phyloP scores from a whole-genome alignment of 1,284 basidiomycete species.

The Puccinia hordei region DNA sequence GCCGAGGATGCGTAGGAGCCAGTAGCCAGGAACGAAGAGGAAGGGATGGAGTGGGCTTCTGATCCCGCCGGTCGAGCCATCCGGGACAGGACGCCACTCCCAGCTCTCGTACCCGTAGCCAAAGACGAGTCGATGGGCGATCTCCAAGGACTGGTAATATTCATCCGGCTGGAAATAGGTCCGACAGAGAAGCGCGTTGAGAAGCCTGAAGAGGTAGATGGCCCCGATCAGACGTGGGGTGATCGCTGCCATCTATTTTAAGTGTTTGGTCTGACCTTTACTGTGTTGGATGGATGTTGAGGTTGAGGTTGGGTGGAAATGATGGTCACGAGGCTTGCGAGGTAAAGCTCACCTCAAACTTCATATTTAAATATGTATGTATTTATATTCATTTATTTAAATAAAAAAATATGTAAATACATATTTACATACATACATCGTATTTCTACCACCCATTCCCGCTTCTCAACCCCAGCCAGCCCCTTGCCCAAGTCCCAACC shows the following conservation, averaged over 20 bases:
- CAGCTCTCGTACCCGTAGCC: slow-evolving; percentile 90
- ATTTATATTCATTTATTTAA: no score
- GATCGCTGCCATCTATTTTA: neutral
- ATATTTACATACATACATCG: no score
- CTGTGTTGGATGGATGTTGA: neutral
- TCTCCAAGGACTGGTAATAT: slow-evolving; percentile 91
- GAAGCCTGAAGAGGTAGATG: slow-evolving; percentile 60
- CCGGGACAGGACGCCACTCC: slow-evolving; percentile 81
- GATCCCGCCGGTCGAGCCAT: slow-evolving; percentile 64
- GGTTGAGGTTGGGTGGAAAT: neutral
- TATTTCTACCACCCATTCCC: no score
- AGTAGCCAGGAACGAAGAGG: slow-evolving; percentile 77
- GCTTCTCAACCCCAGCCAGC: neutral
- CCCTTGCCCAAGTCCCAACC: neutral
- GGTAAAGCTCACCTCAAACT: no score
- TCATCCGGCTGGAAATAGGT: slow-evolving; percentile 98
- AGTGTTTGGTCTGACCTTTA: neutral
- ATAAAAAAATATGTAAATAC: no score
- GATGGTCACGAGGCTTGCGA: neutral
- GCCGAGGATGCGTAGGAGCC: slow-evolving; percentile 66
- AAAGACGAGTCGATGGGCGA: slow-evolving; percentile 83
- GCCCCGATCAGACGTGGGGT: slow-evolving; percentile 52
- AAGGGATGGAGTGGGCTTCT: slow-evolving; percentile 59
- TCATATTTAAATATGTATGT: no score
- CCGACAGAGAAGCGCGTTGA: slow-evolving; percentile 69